A percentile compares a stretch with the other conserved stretches of the same genome.
Conservation (phyloP, 2,329 filamentous ascomycete species). For the Dactylella cylindrospora region DNA sequence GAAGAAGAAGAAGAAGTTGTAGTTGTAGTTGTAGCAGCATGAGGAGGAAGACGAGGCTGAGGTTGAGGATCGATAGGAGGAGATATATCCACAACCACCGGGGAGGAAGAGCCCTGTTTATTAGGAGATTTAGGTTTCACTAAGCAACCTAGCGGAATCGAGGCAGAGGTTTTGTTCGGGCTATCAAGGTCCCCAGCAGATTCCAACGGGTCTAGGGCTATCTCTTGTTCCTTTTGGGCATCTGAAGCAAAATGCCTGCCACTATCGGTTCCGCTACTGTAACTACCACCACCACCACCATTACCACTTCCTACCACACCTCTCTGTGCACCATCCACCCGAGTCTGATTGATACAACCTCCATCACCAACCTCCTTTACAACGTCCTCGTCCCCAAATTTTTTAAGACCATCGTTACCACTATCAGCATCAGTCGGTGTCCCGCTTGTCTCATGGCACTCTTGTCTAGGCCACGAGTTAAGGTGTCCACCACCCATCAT, state of each 20-base stretch:
- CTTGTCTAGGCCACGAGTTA: constrained; percentile 41
- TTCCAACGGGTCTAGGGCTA: constrained; percentile 41
- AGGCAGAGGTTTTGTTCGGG: constrained; percentile 36
- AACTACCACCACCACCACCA: not conserved
- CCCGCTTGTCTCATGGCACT: constrained; percentile 42
- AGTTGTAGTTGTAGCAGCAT: not conserved
- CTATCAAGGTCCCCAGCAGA: constrained; percentile 36
- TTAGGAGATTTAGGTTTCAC: constrained; percentile 41
- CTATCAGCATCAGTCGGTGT: constrained; percentile 28
- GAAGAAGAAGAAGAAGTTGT: constrained; percentile 1
- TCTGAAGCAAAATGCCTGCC: constrained; percentile 34
- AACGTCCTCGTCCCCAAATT: constrained; percentile 33
- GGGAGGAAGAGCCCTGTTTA: constrained; percentile 38
- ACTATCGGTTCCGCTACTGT: too few relatives aligned
- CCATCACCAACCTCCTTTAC: constrained; percentile 29
- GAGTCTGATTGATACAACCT: constrained; percentile 5
- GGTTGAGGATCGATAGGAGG: constrained; percentile 12
- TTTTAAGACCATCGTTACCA: constrained; percentile 30
- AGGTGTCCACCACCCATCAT: constrained; percentile 26
- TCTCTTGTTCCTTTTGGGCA: constrained; percentile 27
- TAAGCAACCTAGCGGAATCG: constrained; percentile 21
- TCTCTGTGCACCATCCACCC: not conserved
- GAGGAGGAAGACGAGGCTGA: constrained; percentile 6
- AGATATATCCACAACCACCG: constrained; percentile 23
- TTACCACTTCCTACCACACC: constrained; percentile 4